Evolutionary conservation across 192 early-diverging fungal genomes (phyloP).

Genomic region (Backusella psychrophila): DNA sequence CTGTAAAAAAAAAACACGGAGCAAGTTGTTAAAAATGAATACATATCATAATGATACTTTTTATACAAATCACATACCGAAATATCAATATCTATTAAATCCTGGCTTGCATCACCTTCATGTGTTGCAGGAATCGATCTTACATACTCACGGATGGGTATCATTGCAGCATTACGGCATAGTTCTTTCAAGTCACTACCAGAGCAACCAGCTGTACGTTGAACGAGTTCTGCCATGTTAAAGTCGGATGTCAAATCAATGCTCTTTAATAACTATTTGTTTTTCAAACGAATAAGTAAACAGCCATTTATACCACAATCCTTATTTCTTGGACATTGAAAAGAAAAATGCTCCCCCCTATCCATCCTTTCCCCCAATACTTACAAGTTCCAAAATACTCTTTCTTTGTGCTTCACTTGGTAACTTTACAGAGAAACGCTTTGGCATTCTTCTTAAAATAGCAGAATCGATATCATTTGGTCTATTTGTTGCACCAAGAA

Average conservation of each 20-base stretch:
- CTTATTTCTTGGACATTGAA: neutral
- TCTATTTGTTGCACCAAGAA: conserved; percentile 94
- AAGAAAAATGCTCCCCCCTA: conserved; percentile 9
- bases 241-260: conserved; percentile 70
- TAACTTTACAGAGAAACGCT: conserved; percentile 83
- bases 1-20: neutral
- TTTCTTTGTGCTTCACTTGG: conserved; percentile 83
- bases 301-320: neutral
- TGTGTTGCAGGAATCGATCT: conserved; percentile 38
- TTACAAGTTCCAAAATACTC: conserved; percentile 75
- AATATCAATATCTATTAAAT: conserved; percentile 28
- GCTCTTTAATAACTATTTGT: conserved; percentile 66
- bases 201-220: conserved; percentile 77
- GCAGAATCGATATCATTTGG: conserved; percentile 98
- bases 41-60: neutral
- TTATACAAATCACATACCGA: conserved; percentile 8
- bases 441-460: conserved; percentile 97
- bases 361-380: conserved; percentile 61
- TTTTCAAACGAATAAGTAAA: neutral
- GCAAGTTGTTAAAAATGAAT: neutral
- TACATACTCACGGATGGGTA: conserved; percentile 87
- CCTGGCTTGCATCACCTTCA: conserved; percentile 23
- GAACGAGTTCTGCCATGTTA: conserved; percentile 64
- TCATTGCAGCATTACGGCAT: conserved; percentile 95
- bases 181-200: conserved; percentile 98